Base-by-base conservation (phyloP, 495 filamentous ascomycete genomes). In the Daldinia caldariorum region DNA sequence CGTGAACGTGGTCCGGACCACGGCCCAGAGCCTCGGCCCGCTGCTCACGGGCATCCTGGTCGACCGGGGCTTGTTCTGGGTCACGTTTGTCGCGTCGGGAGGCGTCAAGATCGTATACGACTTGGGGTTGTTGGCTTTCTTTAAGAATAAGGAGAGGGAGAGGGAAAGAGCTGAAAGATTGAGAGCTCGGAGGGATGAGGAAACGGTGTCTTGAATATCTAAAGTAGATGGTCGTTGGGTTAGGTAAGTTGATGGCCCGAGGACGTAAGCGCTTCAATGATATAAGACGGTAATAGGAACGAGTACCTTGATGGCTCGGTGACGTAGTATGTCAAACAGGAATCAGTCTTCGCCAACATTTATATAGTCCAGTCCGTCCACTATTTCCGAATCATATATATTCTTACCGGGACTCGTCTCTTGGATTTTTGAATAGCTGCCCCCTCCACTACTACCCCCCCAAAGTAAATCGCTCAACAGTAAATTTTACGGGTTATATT, bases 11-110 rank as follows among this genome's bases (percentile, higher is more conserved):
- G 82, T 92, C 51, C 88, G 91, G 72, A 91, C 90, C 0, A 81
- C 86, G 6, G 79, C 85, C 12, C 83, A 89, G 74, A 88, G 86
- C 67, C 77, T 85, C 6, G 93, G 92, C 0, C 92, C 93, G 0
- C 78, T 87, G 5, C 79, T 92, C 12, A 97, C 93, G 0, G 93
- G 93, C 12, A 69, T 92, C 22, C 69, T 95, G 47, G 90, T 91
- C 0, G 85, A 83, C 0, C 82, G 82, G 16, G 81, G 84, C 12
- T 74, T 82, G 20, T 93, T 94, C 66, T 92, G 93, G 83, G 80
- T 90, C 32, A 90, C 91, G 0, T 97, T 95, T 79, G 82, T 90
- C 4, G 81, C 86, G 18, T 92, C 91, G 0, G 93, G 93, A 50
- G 80, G 83, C 0, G 76, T 93, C 72, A 89, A 94, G 70, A 81